Evolutionary conservation across 306 rosid genomes (phyloP), one percentile per base, ranked within the genome.

Genomic region (Gillenia trifoliata): DNA sequence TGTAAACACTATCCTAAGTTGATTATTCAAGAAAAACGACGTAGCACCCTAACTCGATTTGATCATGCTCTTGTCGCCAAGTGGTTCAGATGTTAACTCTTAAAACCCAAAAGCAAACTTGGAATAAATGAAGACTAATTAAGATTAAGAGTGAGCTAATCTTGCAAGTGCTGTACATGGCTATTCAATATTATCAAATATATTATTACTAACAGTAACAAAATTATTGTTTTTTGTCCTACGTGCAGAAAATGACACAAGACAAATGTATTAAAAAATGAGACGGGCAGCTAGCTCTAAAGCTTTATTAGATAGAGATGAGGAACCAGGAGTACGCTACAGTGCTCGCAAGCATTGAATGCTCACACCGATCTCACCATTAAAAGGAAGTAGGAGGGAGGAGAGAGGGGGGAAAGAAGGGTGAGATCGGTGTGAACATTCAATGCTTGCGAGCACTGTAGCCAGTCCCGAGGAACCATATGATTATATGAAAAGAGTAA

Each of bases 1-100:
- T 83, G 76, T 77, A 71, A 83, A 77, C 47, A 50, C 31, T 72
- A 73, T 77, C 72, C 75, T 26, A 60, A 67, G 29, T 64, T 6
- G 22, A 52, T 19, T 66, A 73, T 76, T 65, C 69, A 74, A 69
- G 26, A 36, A 70, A 38, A 72, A 75, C 43, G 69, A 82, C 55
- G 40, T 23, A 68, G 40, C 34, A 69, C 73, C 80, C 60, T 87
- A 85, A 78, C 89, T 86, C 83, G 80, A 82, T 77, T 79, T 69
- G 70, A 81, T 82, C 80, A 60, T 78, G 76, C 64, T 59, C 41
- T 76, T 74, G 96, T 86, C 87, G 66, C 23, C 52, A 47, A 47
- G 52, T 16, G 52, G 20, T 47, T 2, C 41, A 38, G 41, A 38
- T 38, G 11, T 38, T 38, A 38, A 11, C 41, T 38, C 41, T 38